Evolutionary conservation across 1,139 yeast species (phyloP), one percentile per base, ranked within the genome.

Genomic region (Groenewaldozyma auringiensis): DNA sequence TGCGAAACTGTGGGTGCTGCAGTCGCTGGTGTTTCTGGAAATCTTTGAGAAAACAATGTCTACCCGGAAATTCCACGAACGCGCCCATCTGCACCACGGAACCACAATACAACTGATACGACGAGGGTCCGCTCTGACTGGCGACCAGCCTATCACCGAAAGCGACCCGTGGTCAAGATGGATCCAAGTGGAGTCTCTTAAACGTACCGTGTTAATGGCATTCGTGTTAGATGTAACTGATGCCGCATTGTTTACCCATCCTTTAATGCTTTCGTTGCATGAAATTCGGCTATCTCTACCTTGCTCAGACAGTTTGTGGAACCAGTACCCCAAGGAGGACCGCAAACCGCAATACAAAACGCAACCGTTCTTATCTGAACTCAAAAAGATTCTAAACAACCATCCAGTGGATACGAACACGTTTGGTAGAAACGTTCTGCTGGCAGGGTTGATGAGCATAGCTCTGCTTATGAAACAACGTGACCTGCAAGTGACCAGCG

Each of bases 251-350:
- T 85, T 83, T 64, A 83, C 94, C 3, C 94, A 86, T 62, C 74
- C 79, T 37, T 74, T 83, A 34, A 77, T 78, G 40, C 70, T 86
- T 40, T 74, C 79, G 47, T 81, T 86, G 29, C 83, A 80, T 58
- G 75, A 86, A 56, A 70, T 87, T 42, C 88, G 87, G 57, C 65
- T 82, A 50, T 73, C 81, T 40, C 67, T 86, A 58, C 96, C 95
- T 0, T 86, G 94, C 58, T 80, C 82, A 47, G 95, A 86, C 57
- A 77, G 72, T 21, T 66, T 83, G 44, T 84, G 95, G 96, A 89
- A 83, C 45, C 66, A 57, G 45, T 65, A 45, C 56, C 65, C 57
- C 52, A 45, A 55, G 39, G 61, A 58, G 20, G 47, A 47, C 49
- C 51, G 54, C n/a, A 21, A 43, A 11, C 59, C 60, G n/a, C 44